phyloP scores from a whole-genome alignment of 1,139 yeast genomes.

The Nakaseomyces delphensis region DNA sequence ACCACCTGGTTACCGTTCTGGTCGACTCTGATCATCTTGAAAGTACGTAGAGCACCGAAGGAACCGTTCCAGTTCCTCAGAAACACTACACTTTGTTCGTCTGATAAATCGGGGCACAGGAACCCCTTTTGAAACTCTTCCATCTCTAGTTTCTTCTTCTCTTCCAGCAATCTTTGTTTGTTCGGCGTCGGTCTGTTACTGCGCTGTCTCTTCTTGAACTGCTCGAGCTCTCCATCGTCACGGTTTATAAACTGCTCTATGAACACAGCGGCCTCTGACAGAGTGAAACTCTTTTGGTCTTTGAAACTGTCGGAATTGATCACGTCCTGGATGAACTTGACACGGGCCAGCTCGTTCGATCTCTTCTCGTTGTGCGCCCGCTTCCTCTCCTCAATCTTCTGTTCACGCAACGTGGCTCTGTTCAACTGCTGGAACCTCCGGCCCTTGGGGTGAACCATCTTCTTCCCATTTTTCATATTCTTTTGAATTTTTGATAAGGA shows the following conservation, averaged over 20 bases:
- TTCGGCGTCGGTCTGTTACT: conserved; percentile 79
- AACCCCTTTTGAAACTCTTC: conserved; percentile 64
- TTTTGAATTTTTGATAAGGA: conserved; percentile 57
- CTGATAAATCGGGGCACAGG: conserved; percentile 62
- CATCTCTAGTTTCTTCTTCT: conserved; percentile 50
- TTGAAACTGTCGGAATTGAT: conserved; percentile 40
- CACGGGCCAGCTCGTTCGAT: conserved; percentile 46
- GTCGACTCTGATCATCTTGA: conserved; percentile 36
- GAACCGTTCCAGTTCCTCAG: conserved; percentile 75
- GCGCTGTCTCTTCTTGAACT: conserved; percentile 53
- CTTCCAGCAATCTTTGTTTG: conserved; percentile 59
- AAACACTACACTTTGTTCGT: conserved; percentile 47
- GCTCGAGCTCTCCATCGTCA: conserved; percentile 62
- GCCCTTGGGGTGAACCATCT: conserved; percentile 73
- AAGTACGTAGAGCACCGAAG: conserved; percentile 63
- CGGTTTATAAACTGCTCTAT: conserved; percentile 57
- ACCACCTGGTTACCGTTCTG: conserved; percentile 22
- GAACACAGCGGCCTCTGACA: conserved; percentile 52
- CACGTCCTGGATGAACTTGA: conserved; percentile 57
- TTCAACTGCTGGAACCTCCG: conserved; percentile 77
- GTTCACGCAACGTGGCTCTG: conserved; percentile 78
- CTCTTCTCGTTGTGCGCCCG: conserved; percentile 49
- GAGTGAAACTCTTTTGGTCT: conserved; percentile 38
- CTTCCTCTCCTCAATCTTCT: conserved; percentile 54
- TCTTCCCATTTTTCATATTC: conserved; percentile 39